Percentiles rank a stretch among this genome's conserved stretches.
Evolutionary conservation across 257 asterid species (phyloP).

Genomic region (Przewalskia tangutica): DNA sequence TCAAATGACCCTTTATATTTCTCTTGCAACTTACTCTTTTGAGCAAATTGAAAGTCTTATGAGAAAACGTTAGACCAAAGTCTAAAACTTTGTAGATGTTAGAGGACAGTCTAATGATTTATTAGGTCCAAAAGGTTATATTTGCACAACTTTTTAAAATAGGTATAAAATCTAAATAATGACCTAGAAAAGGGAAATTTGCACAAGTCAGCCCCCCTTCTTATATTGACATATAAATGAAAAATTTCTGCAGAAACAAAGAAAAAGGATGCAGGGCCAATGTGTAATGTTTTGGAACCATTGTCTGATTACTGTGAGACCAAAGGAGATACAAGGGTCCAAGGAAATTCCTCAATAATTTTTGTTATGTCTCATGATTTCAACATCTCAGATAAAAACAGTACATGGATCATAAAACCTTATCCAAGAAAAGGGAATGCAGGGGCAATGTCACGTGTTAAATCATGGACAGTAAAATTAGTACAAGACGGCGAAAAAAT

Average conservation of each 20-base stretch:
- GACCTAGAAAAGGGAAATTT: no score
- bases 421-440: slow-evolving; percentile 35
- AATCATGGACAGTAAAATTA: slow-evolving; percentile 43
- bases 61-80: no score
- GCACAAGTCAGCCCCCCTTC: not conserved
- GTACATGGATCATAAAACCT: slow-evolving; percentile 31
- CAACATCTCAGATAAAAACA: not conserved
- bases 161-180: no score
- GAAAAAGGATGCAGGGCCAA: slow-evolving; percentile 4
- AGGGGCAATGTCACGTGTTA: slow-evolving; percentile 32
- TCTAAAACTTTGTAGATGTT: no score
- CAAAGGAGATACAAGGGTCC: slow-evolving; percentile 25
- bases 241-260: slow-evolving; percentile 8
- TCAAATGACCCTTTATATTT: no score
- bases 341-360: slow-evolving; percentile 25
- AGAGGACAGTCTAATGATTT: no score
- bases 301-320: slow-evolving; percentile 31
- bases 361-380: slow-evolving; percentile 8
- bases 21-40: no score
- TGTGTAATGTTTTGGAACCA: slow-evolving; percentile 16
- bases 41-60: no score
- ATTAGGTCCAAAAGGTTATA: no score
- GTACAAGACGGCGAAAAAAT: slow-evolving; percentile 3
- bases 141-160: no score
- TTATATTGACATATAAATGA: not conserved